Conservation (phyloP, 1,284 basidiomycete genomes). For the Sutorius eximius region DNA sequence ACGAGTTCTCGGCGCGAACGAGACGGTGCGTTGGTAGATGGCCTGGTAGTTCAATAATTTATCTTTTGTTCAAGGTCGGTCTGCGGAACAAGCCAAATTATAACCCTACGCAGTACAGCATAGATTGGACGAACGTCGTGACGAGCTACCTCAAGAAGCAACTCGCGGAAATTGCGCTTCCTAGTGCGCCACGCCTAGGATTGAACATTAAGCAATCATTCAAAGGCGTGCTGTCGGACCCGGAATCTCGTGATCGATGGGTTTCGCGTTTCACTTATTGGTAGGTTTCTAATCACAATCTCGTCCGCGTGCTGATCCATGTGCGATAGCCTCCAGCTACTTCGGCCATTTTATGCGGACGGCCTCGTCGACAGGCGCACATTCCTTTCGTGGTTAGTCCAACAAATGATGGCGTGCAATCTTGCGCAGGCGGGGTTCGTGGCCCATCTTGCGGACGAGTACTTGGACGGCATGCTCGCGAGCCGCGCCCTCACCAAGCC, state of each 20-base stretch:
- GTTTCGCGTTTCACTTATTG: constrained; percentile 80
- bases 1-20: constrained; percentile 91
- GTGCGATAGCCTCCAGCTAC: constrained; percentile 60
- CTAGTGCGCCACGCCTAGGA: constrained; percentile 70
- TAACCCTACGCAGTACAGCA: constrained; percentile 81
- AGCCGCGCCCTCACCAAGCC: constrained; percentile 65
- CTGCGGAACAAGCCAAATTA: constrained; percentile 70
- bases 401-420: constrained; percentile 74
- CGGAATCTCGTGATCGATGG: constrained; percentile 73
- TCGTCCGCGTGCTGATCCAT: constrained; percentile 6
- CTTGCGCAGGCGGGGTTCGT: constrained; percentile 86
- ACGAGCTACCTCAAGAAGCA: constrained; percentile 91
- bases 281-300: constrained; percentile 40
- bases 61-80: constrained; percentile 50
- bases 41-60: not conserved
- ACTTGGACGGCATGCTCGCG: constrained; percentile 69
- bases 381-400: constrained; percentile 83
- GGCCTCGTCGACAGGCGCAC: constrained; percentile 81
- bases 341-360: constrained; percentile 79
- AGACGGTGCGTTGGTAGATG: constrained; percentile 59
- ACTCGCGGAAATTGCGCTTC: constrained; percentile 79
- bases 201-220: constrained; percentile 79
- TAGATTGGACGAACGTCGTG: constrained; percentile 87
- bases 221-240: constrained; percentile 72
- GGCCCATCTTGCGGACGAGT: constrained; percentile 75